Base-by-base conservation (phyloP, 2,329 filamentous ascomycete species). In the Plenodomus tracheiphilus region DNA sequence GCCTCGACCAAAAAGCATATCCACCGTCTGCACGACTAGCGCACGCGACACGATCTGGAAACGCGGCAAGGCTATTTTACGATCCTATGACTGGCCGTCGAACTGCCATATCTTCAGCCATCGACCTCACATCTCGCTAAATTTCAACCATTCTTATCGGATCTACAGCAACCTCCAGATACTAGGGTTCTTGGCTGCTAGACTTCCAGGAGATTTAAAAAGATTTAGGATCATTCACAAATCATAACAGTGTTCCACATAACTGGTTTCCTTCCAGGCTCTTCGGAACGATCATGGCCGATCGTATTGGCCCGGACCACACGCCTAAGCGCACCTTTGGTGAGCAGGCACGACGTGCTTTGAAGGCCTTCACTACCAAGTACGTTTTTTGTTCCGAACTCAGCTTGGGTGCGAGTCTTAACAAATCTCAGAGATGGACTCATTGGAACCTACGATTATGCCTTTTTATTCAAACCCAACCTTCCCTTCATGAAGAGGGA, bases 371-470 rank as follows among this genome's bases (percentile, higher is more conserved):
- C 52, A 80, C 78, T 0, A 80, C 78, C 11, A 81, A 74, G 69
- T 76, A 77, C 17, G 66, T 18, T 8, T 16, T 3, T 15, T 18
- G 13, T 18, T 18, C 9, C 18, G 4, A 11, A 8, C 13, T 20
- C 18, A 13, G 9, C 9, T 37, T 18, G 16, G 9, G 4, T 18
- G 13, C 35, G 18, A 18, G 8, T 13, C 18, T 13, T 64, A 42
- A 64, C 49, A 46, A 18, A 7, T 1, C 15, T 13, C 39, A 85
- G 78, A 53, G 81, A 91, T 1, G 92, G 92, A 11, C 80, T 96
- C 20, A 73, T 97, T 47, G 92, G 92, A 54, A 80, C 85, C 62
- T 97, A 97, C 73, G 88, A 97, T 79, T 97, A 97, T 80, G 88
- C 72, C 30, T 94, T 91, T 65, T 85, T 97, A 35, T 96, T 97